Base-by-base conservation (phyloP, 1,139 yeast species). In the Saccharomycopsis hybrid region DNA sequence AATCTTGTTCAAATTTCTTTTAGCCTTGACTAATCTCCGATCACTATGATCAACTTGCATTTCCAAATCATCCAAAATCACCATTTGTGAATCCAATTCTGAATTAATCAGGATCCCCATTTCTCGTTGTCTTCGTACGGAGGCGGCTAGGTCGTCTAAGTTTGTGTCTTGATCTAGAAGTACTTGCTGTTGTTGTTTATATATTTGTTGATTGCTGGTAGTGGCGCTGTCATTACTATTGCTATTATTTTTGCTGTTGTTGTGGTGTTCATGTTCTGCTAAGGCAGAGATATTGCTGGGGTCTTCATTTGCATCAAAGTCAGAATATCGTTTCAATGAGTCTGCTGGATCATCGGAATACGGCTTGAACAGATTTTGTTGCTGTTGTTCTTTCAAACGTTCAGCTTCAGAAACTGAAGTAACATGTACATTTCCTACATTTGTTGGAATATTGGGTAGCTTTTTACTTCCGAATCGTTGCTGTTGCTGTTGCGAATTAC, bases 31-130 rank as follows among this genome's bases (percentile, higher is more conserved):
- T 41, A 87, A 63, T 47, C 83, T 68, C 44, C 65, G 60, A 35
- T 73, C 74, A 4, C 85, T 74, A 33, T 68, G 59, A 55, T 82
- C 89, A 11, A 85, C 77, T 24, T 85, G 81, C 36, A 67, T 67
- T 58, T 87, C 95, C 46, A 87, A 71, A 59, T 86, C 95, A 57
- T 79, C 79, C 52, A 87, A 68, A 40, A 86, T 59, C 30, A 82
- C 82, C 58, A 84, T 65, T 55, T 87, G 96, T 39, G 78, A 78
- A 53, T 77, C 81, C 30, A 87, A 64, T 60, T 87, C 96, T 25
- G 70, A 73, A 58, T 82, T 78, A 32, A 87, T 85, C 44, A 72
- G 73, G 13, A 74, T 59, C 7, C 94, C 85, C 68, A 87, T 76
- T 36, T 72, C 71, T 55, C 79, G 80, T 63, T 85, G 95, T 32